Evolutionary conservation across 495 filamentous ascomycete species (phyloP).

Genomic region (Lepraria neglecta): DNA sequence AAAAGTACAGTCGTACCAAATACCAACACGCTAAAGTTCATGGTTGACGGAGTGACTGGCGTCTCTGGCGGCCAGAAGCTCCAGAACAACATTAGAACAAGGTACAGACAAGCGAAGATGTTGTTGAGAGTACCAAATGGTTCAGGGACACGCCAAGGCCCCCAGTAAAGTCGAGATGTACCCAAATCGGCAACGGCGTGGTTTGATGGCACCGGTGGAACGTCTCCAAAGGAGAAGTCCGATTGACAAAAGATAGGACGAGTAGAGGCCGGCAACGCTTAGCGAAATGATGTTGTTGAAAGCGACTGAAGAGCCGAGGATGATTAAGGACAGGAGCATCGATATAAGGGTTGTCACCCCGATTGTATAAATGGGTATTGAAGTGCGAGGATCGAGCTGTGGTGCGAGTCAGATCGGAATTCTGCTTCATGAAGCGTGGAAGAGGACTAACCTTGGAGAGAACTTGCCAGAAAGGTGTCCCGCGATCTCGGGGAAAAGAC

Average conservation of each 20-base stretch:
- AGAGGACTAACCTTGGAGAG: constrained; percentile 31
- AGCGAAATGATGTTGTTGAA: constrained; percentile 45
- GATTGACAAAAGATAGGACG: constrained; percentile 35
- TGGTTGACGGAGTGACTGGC: constrained; percentile 40
- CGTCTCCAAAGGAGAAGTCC: constrained; percentile 21
- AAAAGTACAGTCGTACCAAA: constrained; percentile 38
- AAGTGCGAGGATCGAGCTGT: constrained; percentile 34
- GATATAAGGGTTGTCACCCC: constrained; percentile 40
- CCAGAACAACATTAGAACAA: constrained; percentile 39
- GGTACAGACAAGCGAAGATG: constrained; percentile 38
- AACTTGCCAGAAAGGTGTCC: constrained; percentile 42
- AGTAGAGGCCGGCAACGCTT: constrained; percentile 31
- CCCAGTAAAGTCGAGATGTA: constrained; percentile 22
- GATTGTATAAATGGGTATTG: constrained; percentile 48
- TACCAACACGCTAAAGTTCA: constrained; percentile 43
- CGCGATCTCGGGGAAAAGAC: constrained; percentile 50
- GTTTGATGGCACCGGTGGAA: neutral
- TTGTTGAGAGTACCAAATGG: constrained; percentile 38
- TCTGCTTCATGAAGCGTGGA: neutral
- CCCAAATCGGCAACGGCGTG: neutral
- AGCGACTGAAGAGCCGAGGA: constrained; percentile 44
- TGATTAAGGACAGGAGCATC: constrained; percentile 38
- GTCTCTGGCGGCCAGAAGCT: constrained; percentile 39
- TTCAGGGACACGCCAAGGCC: constrained; percentile 32
- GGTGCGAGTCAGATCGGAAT: neutral